Evolutionary conservation across 441 rosid species (phyloP).

Genomic region (Brassica balearica): DNA sequence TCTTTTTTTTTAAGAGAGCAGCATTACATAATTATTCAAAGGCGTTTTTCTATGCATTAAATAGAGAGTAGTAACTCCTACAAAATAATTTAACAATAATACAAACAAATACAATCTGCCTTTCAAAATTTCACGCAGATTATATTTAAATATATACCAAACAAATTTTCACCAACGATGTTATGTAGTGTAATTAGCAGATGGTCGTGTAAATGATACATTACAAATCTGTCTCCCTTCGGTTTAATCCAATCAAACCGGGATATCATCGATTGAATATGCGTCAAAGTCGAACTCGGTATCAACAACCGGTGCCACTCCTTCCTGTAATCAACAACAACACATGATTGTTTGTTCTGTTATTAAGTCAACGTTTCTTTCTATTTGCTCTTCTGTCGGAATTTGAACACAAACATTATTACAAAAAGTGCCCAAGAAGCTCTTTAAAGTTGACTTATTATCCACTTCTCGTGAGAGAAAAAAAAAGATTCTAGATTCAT

Average conservation of each 20-base stretch:
- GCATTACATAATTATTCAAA: neutral
- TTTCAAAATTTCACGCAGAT: constrained; percentile 35
- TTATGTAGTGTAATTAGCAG: constrained; percentile 8
- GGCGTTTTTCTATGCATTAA: neutral
- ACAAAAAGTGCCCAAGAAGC: neutral
- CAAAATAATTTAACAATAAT: neutral
- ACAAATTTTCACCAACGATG: constrained; percentile 18
- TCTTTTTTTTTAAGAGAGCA: constrained; percentile 18
- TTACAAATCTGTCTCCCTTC: constrained; percentile 31
- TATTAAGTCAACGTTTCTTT: constrained; percentile 13
- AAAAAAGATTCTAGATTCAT: neutral
- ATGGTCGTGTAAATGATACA: constrained; percentile 31
- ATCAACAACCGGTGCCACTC: constrained; percentile 61
- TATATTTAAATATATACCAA: constrained; percentile 18
- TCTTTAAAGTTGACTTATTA: constrained; percentile 6
- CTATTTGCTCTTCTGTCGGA: constrained; percentile 2
- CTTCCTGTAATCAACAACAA: constrained; percentile 56
- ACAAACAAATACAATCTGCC: constrained; percentile 37
- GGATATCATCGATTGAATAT: constrained; percentile 59
- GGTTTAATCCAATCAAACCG: constrained; percentile 37
- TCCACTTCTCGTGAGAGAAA: neutral
- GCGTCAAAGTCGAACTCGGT: constrained; percentile 74
- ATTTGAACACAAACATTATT: neutral
- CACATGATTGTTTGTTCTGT: constrained; percentile 2
- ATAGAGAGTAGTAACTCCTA: constrained; percentile 16